These are phyloP conservation scores for Boletus eberwhitei DNA, from an alignment of 768 basidiomycete genomes.

Conservation along the genomic window DNA sequence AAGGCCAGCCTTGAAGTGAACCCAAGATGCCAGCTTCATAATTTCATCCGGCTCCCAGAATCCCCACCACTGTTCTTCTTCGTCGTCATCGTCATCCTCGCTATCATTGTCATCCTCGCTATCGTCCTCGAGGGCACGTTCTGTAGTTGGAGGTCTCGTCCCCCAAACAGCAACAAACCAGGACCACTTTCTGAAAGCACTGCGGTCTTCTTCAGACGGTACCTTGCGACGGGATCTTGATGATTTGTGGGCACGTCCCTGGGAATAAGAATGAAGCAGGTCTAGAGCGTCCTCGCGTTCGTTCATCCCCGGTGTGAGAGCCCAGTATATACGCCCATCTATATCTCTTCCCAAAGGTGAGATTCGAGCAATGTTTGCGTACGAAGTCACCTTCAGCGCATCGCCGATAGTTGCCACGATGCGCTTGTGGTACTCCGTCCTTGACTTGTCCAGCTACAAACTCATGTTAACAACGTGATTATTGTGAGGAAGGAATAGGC, in stretches of 20 bases:
- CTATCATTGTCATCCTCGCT: conserved; percentile 24
- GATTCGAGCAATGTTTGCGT: conserved; percentile 51
- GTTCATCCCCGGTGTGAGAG: conserved; percentile 52
- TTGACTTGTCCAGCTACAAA: conserved; percentile 41
- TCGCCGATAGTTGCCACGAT: conserved; percentile 50
- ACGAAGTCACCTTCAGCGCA: conserved; percentile 47
- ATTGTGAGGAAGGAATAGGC: neutral
- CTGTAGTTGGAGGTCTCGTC: conserved; percentile 38
- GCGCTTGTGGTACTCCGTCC: conserved; percentile 47
- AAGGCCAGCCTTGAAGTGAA: conserved; percentile 48
- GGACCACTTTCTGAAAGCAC: conserved; percentile 57
- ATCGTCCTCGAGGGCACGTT: conserved; percentile 25
- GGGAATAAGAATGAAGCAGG: conserved; percentile 22
- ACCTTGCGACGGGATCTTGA: conserved; percentile 38
- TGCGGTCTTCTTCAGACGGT: conserved; percentile 48
- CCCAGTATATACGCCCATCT: conserved; percentile 68
- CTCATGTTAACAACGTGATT: neutral
- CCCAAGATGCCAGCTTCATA: conserved; percentile 61
- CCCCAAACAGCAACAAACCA: conserved; percentile 82
- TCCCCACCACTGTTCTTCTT: conserved; percentile 67
- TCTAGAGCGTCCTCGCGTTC: conserved; percentile 52
- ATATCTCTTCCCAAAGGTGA: conserved; percentile 62
- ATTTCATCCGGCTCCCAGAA: conserved; percentile 68
- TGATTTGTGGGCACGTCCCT: conserved; percentile 30
- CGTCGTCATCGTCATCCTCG: conserved; percentile 34